Conservation (phyloP, 1,139 yeast species). For the Pichia sp. region DNA sequence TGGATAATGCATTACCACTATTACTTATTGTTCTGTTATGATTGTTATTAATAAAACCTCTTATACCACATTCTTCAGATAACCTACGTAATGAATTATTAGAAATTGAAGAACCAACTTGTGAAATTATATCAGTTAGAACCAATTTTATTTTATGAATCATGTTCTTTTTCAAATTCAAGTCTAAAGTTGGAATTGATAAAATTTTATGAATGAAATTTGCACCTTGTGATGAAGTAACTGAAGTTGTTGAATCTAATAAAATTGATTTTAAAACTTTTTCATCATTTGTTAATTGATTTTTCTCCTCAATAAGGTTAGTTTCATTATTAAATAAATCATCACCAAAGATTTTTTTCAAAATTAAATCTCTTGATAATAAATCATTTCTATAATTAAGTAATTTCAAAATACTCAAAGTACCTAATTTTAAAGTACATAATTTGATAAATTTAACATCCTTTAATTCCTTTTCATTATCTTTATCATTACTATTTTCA, state of each 20-base stretch:
- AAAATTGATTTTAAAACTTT: constrained; percentile 32
- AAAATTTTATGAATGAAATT: constrained; percentile 76
- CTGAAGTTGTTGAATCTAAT: constrained; percentile 29
- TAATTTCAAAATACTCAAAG: constrained; percentile 74
- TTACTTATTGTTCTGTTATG: constrained; percentile 17
- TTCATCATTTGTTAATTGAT: constrained; percentile 7
- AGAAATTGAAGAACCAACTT: constrained; percentile 4
- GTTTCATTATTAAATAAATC: constrained; percentile 22
- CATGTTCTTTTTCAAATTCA: constrained; percentile 54
- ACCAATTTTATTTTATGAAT: constrained; percentile 25
- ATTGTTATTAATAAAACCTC: constrained; percentile 11
- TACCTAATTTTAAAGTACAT: constrained; percentile 82
- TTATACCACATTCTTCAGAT: constrained; percentile 86
- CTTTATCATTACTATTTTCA: not conserved
- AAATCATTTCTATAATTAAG: constrained; percentile 64
- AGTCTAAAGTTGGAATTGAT: constrained; percentile 56
- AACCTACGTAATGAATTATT: constrained; percentile 68
- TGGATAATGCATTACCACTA: constrained; percentile 18
- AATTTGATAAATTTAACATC: constrained; percentile 18
- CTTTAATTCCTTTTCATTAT: not conserved
- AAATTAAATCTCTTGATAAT: constrained; percentile 52
- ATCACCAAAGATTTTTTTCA: constrained; percentile 60
- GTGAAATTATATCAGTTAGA: constrained; percentile 7
- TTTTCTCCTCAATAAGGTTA: constrained; percentile 5
- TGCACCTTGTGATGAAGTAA: constrained; percentile 55